Evolutionary conservation across 2,329 filamentous ascomycete genomes (phyloP), one percentile per base, ranked within the genome.

Genomic region (Cladophialophora exuberans): DNA sequence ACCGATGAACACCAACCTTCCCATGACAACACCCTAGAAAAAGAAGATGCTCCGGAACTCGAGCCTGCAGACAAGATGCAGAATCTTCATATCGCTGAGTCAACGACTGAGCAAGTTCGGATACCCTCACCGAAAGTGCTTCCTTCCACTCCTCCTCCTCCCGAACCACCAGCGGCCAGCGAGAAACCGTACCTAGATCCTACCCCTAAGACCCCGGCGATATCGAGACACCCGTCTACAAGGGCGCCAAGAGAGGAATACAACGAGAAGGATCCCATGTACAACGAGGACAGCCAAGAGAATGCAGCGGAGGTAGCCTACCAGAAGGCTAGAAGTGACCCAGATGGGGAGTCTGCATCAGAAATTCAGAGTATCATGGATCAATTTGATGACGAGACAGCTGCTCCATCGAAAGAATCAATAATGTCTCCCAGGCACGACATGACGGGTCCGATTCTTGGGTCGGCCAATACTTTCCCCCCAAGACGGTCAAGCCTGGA

Each of bases 341-440:
- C 39, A 22, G 66, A 77, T 30, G 82, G 83, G 46, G 84, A 84
- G 47, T 90, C 89, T 1, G 83, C 84, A 56, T 86, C 87, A 4
- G 94, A 99, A 74, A 97, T 99, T 57, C 90, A 97, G 73, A 96
- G 83, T 69, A 97, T 99, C 70, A 97, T 99, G 90, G 90, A 90
- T 60, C 94, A 97, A 72, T 97, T 97, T 65, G 86, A 88, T 64
- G 85, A 89, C 67, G 84, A 84, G 46, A 84, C 84, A 23, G 84
- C 85, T 47, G 89, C 86, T 0, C 87, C 85, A 1, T 86, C 81
- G 4, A 84, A 83, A 58, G 86, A 93, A 46, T 90, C 95, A 70
- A 90, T 96, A 67, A 96, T 96, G 90, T 96, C 91, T 59, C 91
- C 91, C 4, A 82, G 90, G 25, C 73, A 96, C 38, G 91, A 93